Base-by-base conservation (phyloP, 2,329 filamentous ascomycete species). In the Talaromyces sp. region DNA sequence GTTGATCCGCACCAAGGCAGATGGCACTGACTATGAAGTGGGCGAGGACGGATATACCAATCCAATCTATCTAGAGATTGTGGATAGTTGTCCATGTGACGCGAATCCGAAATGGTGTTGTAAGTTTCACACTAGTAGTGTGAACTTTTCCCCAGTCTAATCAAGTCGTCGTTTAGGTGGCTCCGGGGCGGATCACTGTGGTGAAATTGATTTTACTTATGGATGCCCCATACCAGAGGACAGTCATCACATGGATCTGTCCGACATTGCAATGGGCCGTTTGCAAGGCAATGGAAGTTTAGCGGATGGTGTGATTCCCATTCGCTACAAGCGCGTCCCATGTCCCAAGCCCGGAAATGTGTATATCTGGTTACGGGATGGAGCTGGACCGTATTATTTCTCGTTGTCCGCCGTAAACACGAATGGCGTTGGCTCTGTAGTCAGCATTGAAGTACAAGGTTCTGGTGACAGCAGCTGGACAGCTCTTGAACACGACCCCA, bases 171-270 rank as follows among this genome's bases (percentile, higher is more conserved):
- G 9, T 55, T 4, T 37, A 61, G 58, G 58, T 16, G 58, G 58
- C 55, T 61, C 58, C 18, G 58, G 58, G 11, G 58, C 58, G 11
- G 58, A 61, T 37, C 58, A 61, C 39, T 61, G 58, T 42, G 58
- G 58, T 18, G 58, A 61, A n/a, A 61, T 61, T 1, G 58, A 61
- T 44, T 61, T 61, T 23, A 61, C 35, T 25, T 61, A 61, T 44
- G 58, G 58, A 40, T 61, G 58, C 40, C 58, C 58, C 18, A 23
- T 61, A 42, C 58, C 58, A 33, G n/a, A 61, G 35, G 48, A 61
- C 14, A 61, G 58, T 37, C 58, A 61, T 8, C 58, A 61, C 58
- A 61, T 61, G 58, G 58, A 61, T 33, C 58, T 61, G n/a, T 61
- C 58, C 21, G 58, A 61, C 28, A 61, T 61, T 55, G 58, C 58